Conservation (phyloP, 306 rosid genomes). For the cucumber (Cucumis sativus) region Cucumber_9930_V3 NC_026659.2:4856501-4857000, state of each 20-base stretch:
- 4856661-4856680: slow-evolving; percentile 50
- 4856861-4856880: slow-evolving; percentile 2
- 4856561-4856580: slow-evolving; percentile 97
- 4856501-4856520: slow-evolving; percentile 87
- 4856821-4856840: slow-evolving; percentile 19
- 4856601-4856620: slow-evolving; percentile 89
- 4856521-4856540: slow-evolving; percentile 98
- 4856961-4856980: slow-evolving; percentile 91
- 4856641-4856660: slow-evolving; percentile 78
- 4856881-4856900: slow-evolving; percentile 1
- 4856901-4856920: slow-evolving; percentile 37
- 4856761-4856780: slow-evolving; percentile 89
- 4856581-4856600: slow-evolving; percentile 77
- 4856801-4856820: slow-evolving; percentile 97
- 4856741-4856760: slow-evolving; percentile 43
- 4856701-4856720: slow-evolving; percentile 3
- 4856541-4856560: slow-evolving; percentile 94
- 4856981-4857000: slow-evolving; percentile 64
- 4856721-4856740: not conserved
- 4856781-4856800: slow-evolving; percentile 96
- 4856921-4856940: slow-evolving; percentile 97
- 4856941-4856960: slow-evolving; percentile 88
- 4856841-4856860: not conserved
- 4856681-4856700: not conserved
- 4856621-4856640: slow-evolving; percentile 80